These are phyloP conservation scores for Trapa incisa DNA, from an alignment of 345 rosid genomes.

Conservation along the genomic window DNA sequence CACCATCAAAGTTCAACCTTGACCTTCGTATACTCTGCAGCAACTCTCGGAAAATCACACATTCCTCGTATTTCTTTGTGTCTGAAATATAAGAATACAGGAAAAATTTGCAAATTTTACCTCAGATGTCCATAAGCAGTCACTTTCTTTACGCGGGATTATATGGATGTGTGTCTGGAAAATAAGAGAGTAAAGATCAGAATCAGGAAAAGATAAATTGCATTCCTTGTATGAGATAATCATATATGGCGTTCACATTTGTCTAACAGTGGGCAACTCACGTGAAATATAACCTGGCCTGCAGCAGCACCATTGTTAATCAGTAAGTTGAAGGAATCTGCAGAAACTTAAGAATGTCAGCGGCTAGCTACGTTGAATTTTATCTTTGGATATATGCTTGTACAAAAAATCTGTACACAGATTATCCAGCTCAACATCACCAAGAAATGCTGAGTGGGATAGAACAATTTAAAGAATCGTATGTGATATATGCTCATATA, in stretches of 20 bases:
- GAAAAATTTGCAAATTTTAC: constrained; percentile 21
- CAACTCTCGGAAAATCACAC: constrained; percentile 1
- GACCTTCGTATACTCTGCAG: constrained; percentile 57
- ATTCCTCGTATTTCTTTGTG: not conserved
- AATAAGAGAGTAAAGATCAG: not conserved
- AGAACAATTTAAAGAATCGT: not conserved
- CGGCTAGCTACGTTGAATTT: not conserved
- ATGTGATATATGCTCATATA: not conserved
- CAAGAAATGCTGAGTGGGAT: no score
- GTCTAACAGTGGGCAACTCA: constrained; percentile 18
- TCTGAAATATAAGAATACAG: not conserved
- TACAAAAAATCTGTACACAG: not conserved
- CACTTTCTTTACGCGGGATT: constrained; percentile 71
- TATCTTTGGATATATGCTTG: not conserved
- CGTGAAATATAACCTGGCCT: constrained; percentile 92
- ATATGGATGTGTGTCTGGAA: constrained; percentile 87
- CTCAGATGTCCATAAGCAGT: constrained; percentile 90
- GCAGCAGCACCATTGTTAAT: constrained; percentile 94
- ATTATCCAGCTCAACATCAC: not conserved
- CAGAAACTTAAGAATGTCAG: not conserved
- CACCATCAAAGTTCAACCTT: constrained; percentile 39
- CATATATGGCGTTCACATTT: not conserved
- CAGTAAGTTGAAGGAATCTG: constrained; percentile 91
- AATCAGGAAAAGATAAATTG: not conserved
- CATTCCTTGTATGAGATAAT: not conserved